These are phyloP conservation scores for Aristolochia californica DNA, from an alignment of 164 flowering plant species.

Conservation along the genomic window DNA sequence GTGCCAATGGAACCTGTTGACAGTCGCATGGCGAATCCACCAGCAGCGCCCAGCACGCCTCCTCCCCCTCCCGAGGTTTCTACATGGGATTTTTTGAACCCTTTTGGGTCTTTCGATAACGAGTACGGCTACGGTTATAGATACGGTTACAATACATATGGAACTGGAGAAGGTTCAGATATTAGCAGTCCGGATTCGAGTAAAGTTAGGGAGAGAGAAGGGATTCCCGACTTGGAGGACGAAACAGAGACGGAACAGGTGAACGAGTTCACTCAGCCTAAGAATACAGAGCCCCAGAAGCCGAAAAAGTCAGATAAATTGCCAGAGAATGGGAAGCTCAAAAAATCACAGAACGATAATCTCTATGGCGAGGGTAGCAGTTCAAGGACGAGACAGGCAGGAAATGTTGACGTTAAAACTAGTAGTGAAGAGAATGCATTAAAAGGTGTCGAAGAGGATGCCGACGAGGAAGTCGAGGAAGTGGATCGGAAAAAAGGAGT, in stretches of 20 bases:
- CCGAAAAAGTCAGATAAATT: no score
- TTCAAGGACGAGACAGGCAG: slow-evolving; percentile 14
- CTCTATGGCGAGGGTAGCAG: slow-evolving; percentile 39
- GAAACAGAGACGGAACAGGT: slow-evolving; percentile 45
- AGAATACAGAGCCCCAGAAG: slow-evolving; percentile 14
- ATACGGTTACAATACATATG: slow-evolving; percentile 16
- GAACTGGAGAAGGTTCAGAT: slow-evolving; percentile 39
- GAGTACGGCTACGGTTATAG: slow-evolving; percentile 13
- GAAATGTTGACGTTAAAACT: slow-evolving; percentile 13
- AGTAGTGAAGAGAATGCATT: not conserved
- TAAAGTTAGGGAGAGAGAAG: slow-evolving; percentile 86
- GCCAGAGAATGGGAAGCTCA: no score
- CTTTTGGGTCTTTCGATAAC: slow-evolving; percentile 38
- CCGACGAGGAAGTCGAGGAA: slow-evolving; percentile 37
- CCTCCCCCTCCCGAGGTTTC: slow-evolving; percentile 69
- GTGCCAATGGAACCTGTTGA: slow-evolving; percentile 3
- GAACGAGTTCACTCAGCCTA: not conserved
- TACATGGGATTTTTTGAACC: slow-evolving; percentile 73
- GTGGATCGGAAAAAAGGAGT: slow-evolving; percentile 25
- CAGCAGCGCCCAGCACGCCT: slow-evolving; percentile 24
- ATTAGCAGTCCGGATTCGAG: slow-evolving; percentile 74
- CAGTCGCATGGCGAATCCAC: slow-evolving; percentile 9
- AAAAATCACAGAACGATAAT: not conserved
- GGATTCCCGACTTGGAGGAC: slow-evolving; percentile 95
- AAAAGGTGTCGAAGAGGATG: slow-evolving; percentile 11